Evolutionary conservation across 2,329 filamentous ascomycete species (phyloP), one percentile per base, ranked within the genome.

Genomic region (Magnaporthiopsis incrustans): DNA sequence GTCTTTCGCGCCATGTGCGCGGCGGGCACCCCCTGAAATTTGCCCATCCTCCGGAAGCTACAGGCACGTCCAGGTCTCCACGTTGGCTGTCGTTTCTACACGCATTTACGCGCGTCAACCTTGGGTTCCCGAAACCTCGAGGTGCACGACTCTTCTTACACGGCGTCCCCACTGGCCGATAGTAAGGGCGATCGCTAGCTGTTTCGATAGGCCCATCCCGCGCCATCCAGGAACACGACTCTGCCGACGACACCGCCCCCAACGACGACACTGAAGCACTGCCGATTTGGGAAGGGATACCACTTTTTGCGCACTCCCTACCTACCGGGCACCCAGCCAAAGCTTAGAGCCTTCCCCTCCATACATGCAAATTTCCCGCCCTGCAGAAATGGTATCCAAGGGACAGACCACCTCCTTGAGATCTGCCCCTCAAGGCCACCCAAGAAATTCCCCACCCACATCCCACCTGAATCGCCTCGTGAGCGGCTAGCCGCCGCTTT

Each of bases 151-250:
- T 53, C 44, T 62, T 62, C 61, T 57, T 30, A 62, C 61, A 33
- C 61, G 61, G 61, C 61, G 25, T 62, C 61, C 61, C 61, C 61
- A 62, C 61, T 25, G 61, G 6, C 61, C 61, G 61, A 62, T 50
- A 62, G 61, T 62, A 62, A 53, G 61, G 61, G 57, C 50, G 30
- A 59, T n/a, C 35, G n/a, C 44, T 35, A 32, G 18, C 22, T 60
- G 58, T 60, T 32, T 60, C 58, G 58, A 38, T 60, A 38, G 25
- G 25, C 25, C 57, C 25, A 26, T 58, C 26, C 25, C 30, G 26
- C 7, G 10, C 44, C 18, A 53, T n/a, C 44, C 44, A 53, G 44
- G 44, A 53, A n/a, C 44, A n/a, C 1, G 22, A 22, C 44, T 53
- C 7, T 2, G 8, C 44, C 5, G 7, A n/a, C 22, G 44, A n/a